Evolutionary conservation across 768 basidiomycete genomes (phyloP).

Genomic region (Russula emetica): DNA sequence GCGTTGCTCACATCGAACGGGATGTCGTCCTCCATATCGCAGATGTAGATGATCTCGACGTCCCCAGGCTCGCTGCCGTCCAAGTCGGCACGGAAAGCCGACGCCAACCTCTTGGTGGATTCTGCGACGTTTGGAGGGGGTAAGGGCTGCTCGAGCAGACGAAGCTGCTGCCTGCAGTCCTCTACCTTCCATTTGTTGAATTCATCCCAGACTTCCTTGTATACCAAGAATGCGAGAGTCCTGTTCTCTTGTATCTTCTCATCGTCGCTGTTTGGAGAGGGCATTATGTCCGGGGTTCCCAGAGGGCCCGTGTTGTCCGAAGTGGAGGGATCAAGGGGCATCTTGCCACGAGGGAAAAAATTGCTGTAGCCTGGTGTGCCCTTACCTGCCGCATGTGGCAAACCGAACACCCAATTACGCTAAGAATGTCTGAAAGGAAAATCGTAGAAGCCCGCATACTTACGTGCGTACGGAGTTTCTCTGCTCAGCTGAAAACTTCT

Average conservation of each 20-base stretch:
- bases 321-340: background rate
- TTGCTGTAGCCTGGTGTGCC: background rate
- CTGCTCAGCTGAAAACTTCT: background rate
- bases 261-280: background rate
- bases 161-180: constrained; percentile 25
- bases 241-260: background rate
- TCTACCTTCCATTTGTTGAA: constrained; percentile 32
- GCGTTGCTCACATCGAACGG: background rate
- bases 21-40: constrained; percentile 18
- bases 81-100: background rate
- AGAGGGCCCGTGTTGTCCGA: background rate
- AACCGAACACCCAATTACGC: background rate
- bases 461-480: background rate
- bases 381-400: background rate
- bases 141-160: constrained; percentile 18
- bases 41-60: constrained; percentile 9
- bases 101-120: background rate
- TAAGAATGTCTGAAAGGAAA: background rate
- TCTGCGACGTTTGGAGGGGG: constrained; percentile 10
- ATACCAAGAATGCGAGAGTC: constrained; percentile 20
- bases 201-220: constrained; percentile 31
- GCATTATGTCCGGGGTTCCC: background rate
- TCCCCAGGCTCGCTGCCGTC: background rate
- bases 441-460: background rate
- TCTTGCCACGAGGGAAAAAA: background rate